Percentiles rank a stretch among this genome's conserved stretches.
Conservation (phyloP, 2,329 filamentous ascomycete genomes). For the Diaporthe destruens region DNA sequence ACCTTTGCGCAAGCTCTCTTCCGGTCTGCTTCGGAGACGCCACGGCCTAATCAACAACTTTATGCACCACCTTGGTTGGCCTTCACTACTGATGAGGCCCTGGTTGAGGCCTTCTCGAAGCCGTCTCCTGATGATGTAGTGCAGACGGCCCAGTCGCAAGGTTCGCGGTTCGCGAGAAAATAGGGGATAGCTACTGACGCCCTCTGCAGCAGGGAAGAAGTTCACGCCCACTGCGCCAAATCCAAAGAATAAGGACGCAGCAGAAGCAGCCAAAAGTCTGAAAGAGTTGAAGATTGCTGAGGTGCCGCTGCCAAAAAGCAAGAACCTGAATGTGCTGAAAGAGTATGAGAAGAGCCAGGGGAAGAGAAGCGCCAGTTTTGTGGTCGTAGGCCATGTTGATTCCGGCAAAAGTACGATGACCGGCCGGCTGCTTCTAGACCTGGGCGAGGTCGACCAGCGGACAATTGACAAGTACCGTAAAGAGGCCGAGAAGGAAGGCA, state of each 20-base stretch:
- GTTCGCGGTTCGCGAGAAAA: conserved; percentile 73
- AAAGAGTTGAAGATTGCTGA: conserved; percentile 61
- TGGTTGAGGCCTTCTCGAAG: conserved; percentile 77
- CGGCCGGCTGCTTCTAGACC: conserved; percentile 91
- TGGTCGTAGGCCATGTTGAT: conserved; percentile 97
- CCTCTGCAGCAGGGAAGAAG: conserved; percentile 64
- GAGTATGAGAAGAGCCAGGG: conserved; percentile 81
- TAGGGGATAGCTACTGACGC: conserved; percentile 66
- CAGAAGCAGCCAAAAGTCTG: conserved; percentile 52
- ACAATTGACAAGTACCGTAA: conserved; percentile 89
- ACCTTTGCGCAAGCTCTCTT: conserved; percentile 69
- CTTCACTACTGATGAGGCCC: conserved; percentile 57
- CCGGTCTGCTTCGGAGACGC: conserved; percentile 52
- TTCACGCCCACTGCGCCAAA: conserved; percentile 55
- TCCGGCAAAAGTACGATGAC: conserved; percentile 98
- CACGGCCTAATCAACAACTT: conserved; percentile 46
- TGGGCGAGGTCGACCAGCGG: conserved; percentile 88
- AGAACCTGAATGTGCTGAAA: conserved; percentile 85
- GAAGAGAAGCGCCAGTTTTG: conserved; percentile 90
- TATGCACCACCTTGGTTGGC: conserved; percentile 64
- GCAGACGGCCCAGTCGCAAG: conserved; percentile 88
- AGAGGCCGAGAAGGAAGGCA: conserved; percentile 92
- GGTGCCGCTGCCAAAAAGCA: conserved; percentile 72
- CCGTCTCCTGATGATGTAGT: conserved; percentile 95
- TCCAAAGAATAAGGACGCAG: conserved; percentile 51